Evolutionary conservation across 2,329 filamentous ascomycete genomes (phyloP).

Genomic region (Scedosporium dehoogii): DNA sequence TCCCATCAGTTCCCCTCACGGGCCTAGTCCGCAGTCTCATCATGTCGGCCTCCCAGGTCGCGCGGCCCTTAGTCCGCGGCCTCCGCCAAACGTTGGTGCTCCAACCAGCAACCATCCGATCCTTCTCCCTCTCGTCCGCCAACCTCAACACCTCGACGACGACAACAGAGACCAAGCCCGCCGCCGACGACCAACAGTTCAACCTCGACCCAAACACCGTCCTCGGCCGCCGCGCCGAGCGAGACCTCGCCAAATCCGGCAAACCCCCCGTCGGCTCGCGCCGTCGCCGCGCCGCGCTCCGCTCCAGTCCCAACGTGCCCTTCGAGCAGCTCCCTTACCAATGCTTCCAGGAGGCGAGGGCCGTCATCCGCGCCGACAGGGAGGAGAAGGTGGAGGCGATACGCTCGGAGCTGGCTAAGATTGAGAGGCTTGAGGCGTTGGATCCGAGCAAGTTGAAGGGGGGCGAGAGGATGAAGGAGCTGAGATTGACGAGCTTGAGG

Average conservation of each 20-base stretch:
- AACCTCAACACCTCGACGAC: neutral
- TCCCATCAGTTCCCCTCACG: constrained; percentile 4
- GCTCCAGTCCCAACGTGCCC: constrained; percentile 56
- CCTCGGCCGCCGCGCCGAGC: constrained; percentile 52
- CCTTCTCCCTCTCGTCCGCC: constrained; percentile 23
- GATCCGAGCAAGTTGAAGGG: constrained; percentile 47
- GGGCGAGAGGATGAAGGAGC: constrained; percentile 55
- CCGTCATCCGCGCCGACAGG: constrained; percentile 70
- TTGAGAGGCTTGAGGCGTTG: constrained; percentile 55
- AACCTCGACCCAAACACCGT: constrained; percentile 61
- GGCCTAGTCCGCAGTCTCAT: constrained; percentile 11
- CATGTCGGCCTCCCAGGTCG: constrained; percentile 53
- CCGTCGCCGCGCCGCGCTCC: constrained; percentile 66
- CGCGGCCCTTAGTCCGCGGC: constrained; percentile 45
- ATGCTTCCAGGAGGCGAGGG: constrained; percentile 92
- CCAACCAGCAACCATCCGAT: constrained; percentile 20
- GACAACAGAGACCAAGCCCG: constrained; percentile 8
- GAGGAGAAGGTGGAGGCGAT: constrained; percentile 72
- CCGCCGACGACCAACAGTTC: constrained; percentile 22
- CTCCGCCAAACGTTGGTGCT: constrained; percentile 27
- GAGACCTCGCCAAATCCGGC: constrained; percentile 56
- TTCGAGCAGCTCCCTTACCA: constrained; percentile 95
- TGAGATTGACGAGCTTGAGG: constrained; percentile 58
- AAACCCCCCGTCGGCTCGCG: constrained; percentile 72
- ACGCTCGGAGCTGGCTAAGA: constrained; percentile 53